Evolutionary conservation across 148 eudicot species (phyloP), one percentile per base, ranked within the genome.

Genomic region (Camellia granthamiana): DNA sequence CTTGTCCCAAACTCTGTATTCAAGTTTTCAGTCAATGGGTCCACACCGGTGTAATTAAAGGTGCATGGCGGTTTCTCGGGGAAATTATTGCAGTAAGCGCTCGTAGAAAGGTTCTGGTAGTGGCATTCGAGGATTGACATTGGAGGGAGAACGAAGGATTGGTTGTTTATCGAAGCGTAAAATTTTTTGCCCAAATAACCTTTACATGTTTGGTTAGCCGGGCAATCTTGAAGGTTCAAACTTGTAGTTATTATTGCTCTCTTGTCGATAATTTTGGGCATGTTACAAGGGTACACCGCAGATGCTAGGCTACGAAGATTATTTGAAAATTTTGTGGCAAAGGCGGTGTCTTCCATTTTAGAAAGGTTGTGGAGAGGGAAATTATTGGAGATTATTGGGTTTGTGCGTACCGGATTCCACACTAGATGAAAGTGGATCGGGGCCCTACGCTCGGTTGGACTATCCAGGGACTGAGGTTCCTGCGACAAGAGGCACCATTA

Each of bases 351-450:
- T 63, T 83, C 61, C 83, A 88, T 76, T 72, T 51, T 16, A 10
- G 91, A 89, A 38, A 88, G 85, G 46, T 81, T 72, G 63, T 61
- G 64, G 30, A 73, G 82, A 46, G 51, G 7, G 13, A 72, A 58
- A 71, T 71, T 71, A 13, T 60, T 16, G 63, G 63, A 23, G 0
- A 15, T 73, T 15, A 23, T 30, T 3, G 51, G 10, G n/a, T n/a
- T n/a, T n/a, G n/a, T n/a, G n/a, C n/a, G n/a, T n/a, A n/a, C n/a
- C n/a, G n/a, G n/a, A n/a, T n/a, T n/a, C n/a, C n/a, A n/a, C n/a
- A n/a, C n/a, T n/a, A n/a, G n/a, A n/a, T n/a, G n/a, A n/a, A n/a
- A n/a, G n/a, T n/a, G n/a, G n/a, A n/a, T n/a, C n/a, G n/a, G n/a
- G n/a, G n/a, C n/a, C n/a, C n/a, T n/a, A n/a, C n/a, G n/a, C n/a